Percentiles rank a stretch among this genome's conserved stretches.
Conservation (phyloP, 176 grass and related monocot genomes). For the Cocos nucifera region DNA sequence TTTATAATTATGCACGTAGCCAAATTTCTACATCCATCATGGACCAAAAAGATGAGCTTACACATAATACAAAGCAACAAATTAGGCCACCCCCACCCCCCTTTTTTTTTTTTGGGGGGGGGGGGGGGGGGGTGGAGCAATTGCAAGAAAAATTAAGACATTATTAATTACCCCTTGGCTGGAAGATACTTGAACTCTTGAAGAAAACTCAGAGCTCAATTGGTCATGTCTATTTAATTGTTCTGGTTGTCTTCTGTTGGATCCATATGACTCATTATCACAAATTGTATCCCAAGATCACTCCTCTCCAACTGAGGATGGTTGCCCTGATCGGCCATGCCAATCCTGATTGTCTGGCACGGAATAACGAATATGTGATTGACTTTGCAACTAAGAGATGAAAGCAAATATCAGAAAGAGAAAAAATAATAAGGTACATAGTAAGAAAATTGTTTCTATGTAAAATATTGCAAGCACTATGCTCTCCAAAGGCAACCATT, state of each 20-base stretch:
- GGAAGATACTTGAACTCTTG: slow-evolving; percentile 45
- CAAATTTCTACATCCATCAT: too few species aligned
- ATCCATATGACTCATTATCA: slow-evolving; percentile 50
- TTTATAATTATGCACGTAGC: too few species aligned
- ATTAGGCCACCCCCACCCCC: too few species aligned
- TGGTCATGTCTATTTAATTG: slow-evolving; percentile 58
- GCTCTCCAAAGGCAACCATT: too few species aligned
- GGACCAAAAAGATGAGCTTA: too few species aligned
- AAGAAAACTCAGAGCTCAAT: slow-evolving; percentile 40
- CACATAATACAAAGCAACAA: too few species aligned
- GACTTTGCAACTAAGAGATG: slow-evolving; percentile 42
- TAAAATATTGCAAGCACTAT: too few species aligned
- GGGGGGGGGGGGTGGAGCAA: neutral
- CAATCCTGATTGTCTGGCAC: slow-evolving; percentile 84
- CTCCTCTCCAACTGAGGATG: slow-evolving; percentile 36
- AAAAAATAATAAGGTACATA: neutral
- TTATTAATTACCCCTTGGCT: slow-evolving; percentile 1
- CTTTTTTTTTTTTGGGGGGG: too few species aligned
- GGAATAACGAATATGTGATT: slow-evolving; percentile 45
- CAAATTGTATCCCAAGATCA: slow-evolving; percentile 79
- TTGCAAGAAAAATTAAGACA: neutral
- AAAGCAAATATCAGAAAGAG: slow-evolving; percentile 2
- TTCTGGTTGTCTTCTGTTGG: slow-evolving; percentile 46
- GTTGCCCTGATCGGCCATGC: slow-evolving; percentile 52
- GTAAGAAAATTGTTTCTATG: too few species aligned